Base-by-base conservation (phyloP, 202 grass and related monocot genomes). In the Bolboschoenoplectus hybrid region DNA sequence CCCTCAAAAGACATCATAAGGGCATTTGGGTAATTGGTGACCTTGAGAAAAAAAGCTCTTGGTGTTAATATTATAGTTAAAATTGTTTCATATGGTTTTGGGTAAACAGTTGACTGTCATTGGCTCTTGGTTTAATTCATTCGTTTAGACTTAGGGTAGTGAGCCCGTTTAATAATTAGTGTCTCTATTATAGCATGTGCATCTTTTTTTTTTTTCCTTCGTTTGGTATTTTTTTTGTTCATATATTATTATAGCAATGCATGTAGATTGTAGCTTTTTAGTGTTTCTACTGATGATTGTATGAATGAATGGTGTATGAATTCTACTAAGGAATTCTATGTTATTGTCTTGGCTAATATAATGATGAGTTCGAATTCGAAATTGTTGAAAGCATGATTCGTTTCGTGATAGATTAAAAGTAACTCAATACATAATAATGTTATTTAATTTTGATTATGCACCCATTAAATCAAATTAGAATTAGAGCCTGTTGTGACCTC, bases 21-120 rank as follows among this genome's bases (percentile, higher is more conserved):
- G 51, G 40, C 64, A 88, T 32, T 49, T 87, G 16, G 49, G 77
- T 60, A 44, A 57, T 81, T 67, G 19, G 55, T 82, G 16, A 14
- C 50, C 10, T 53, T 13, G 12, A 38, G 9, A 14, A 12, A 47
- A 49, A 51, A 78, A 19, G 19, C 12, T 56, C 35, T 77, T 86
- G 49, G 46, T 87, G 94, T 97, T 91, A 91, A 94, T 97, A 90
- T 74, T 89, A 63, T 76, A 84, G 79, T 67, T 86, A 60, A 79
- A 81, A 86, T 93, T 92, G 82, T 91, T 91, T 89, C 81, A 92
- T 97, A 92, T 87, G 82, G 85, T 96, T 90, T 38, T 73, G 68
- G 82, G 81, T 63, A 79, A 81, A 87, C 63, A 85, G 76, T 91
- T 74, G 71, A 87, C 77, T 81, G 67, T 83, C 70, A 84, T 89